Percentiles rank a stretch among this genome's conserved stretches.
Conservation (phyloP, 1,139 yeast genomes). For the Suhomyces coccinellae region DNA sequence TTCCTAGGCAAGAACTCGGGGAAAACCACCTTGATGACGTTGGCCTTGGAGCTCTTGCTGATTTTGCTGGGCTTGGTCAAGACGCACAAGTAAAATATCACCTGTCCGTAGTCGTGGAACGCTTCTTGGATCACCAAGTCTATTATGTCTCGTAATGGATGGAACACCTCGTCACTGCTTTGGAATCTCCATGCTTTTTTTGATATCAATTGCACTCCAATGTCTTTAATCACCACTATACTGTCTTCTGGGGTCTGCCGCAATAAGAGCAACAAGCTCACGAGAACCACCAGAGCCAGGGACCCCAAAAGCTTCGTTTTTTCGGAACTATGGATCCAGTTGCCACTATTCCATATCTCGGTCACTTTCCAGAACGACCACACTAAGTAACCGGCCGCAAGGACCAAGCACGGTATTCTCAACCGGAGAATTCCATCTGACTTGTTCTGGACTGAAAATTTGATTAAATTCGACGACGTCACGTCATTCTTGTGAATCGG, state of each 20-base stretch:
- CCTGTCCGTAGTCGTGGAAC: slow-evolving; percentile 59
- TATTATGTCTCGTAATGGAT: slow-evolving; percentile 53
- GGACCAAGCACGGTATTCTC: slow-evolving; percentile 1
- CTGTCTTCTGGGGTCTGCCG: slow-evolving; percentile 34
- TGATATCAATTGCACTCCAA: slow-evolving; percentile 38
- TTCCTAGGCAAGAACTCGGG: slow-evolving; percentile 48
- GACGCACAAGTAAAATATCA: slow-evolving; percentile 59
- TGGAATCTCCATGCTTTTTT: slow-evolving; percentile 32
- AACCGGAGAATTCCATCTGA: neutral
- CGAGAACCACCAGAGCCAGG: slow-evolving; percentile 13
- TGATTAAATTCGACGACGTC: slow-evolving; percentile 18
- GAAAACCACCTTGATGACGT: slow-evolving; percentile 49
- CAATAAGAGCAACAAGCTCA: slow-evolving; percentile 9
- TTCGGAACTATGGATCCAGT: neutral
- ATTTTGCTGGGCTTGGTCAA: slow-evolving; percentile 37
- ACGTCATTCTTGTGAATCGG: slow-evolving; percentile 9
- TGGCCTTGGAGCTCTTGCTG: slow-evolving; percentile 20
- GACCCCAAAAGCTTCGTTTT: neutral
- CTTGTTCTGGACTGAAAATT: slow-evolving; percentile 21
- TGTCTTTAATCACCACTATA: slow-evolving; percentile 37
- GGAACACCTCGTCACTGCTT: slow-evolving; percentile 30
- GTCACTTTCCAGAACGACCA: neutral
- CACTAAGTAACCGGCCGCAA: slow-evolving; percentile 1
- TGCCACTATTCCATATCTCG: neutral
- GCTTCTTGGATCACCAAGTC: slow-evolving; percentile 72